phyloP scores from a whole-genome alignment of 2,329 filamentous ascomycete genomes.

The Botrytis fabae region DNA sequence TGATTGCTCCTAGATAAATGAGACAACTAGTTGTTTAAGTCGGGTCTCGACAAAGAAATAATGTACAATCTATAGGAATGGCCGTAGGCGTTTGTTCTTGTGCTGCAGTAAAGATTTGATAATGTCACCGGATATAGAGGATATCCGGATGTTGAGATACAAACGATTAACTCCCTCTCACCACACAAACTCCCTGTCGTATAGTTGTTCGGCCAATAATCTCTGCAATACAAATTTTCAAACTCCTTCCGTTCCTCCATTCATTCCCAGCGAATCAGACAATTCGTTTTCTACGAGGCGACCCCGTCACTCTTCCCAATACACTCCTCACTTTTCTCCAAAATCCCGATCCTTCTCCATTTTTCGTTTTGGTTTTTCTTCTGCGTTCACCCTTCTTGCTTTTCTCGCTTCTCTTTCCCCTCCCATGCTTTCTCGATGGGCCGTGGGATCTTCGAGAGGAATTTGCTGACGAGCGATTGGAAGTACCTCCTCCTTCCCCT shows the following conservation, averaged over 20 bases:
- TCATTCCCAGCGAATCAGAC: background rate
- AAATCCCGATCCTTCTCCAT: background rate
- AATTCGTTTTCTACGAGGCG: background rate
- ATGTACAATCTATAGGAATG: background rate
- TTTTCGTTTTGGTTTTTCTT: background rate
- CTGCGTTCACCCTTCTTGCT: background rate
- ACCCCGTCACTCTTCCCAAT: background rate
- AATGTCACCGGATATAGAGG: background rate
- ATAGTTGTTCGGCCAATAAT: background rate
- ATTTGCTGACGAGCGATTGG: background rate
- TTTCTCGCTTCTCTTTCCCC: background rate
- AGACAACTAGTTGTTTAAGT: background rate
- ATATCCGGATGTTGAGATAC: background rate
- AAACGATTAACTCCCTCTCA: background rate
- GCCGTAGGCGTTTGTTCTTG: background rate
- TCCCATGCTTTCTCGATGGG: background rate
- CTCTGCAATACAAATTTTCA: background rate
- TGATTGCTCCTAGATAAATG: background rate
- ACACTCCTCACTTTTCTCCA: background rate
- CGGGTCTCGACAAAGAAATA: background rate
- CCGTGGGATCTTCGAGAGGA: background rate
- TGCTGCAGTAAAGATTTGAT: background rate
- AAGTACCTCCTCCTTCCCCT: too few relatives aligned
- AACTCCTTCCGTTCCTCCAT: background rate
- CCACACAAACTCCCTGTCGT: background rate